Evolutionary conservation across 2,329 filamentous ascomycete species (phyloP), one percentile per base, ranked within the genome.

Genomic region (Corynespora cassiicola): DNA sequence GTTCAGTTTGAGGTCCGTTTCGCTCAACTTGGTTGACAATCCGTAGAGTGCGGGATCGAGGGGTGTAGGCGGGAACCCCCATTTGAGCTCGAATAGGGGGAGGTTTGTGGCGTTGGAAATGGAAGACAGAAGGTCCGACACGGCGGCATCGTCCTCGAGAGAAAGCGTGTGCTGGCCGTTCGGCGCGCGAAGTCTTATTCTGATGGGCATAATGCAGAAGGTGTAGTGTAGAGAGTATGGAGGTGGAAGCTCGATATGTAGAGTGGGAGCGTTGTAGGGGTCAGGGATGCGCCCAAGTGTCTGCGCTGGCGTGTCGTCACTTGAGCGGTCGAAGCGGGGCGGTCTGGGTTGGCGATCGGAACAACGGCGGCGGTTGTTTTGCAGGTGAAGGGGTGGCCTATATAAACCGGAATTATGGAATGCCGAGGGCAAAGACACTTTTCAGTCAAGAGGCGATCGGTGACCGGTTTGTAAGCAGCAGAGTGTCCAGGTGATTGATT

Each of bases 41-140:
- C 80, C 75, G 19, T 78, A 76, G 25, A 72, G 63, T 23, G 80
- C 76, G 7, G 86, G 72, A 22, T 82, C 76, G 11, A 97, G 77
- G 1, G 82, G 75, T 59, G 85, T 83, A 16, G 88, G 85, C 1
- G 92, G 92, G 56, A 87, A 95, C 22, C 90, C 90, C 69, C 86
- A 89, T 74, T 94, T 96, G 47, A 95, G 74, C 27, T 87, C 81
- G 59, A 92, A 90, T 10, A 76, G 74, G 6, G 75, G 58, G 11
- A 92, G 75, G 4, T 80, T 80, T 2, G 87, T 88, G 57, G 82
- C 80, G 32, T 79, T 71, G 34, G 76, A 76, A 56, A 91, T 83
- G 32, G 80, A 74, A 4, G 75, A 63, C 30, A 85, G 72, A 1
- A 91, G 75, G 36, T 84, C 75, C 31, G 71, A 72, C 29, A 89